phyloP scores from a whole-genome alignment of 2,329 filamentous ascomycete genomes.

The Sclerotinia trifoliorum region DNA sequence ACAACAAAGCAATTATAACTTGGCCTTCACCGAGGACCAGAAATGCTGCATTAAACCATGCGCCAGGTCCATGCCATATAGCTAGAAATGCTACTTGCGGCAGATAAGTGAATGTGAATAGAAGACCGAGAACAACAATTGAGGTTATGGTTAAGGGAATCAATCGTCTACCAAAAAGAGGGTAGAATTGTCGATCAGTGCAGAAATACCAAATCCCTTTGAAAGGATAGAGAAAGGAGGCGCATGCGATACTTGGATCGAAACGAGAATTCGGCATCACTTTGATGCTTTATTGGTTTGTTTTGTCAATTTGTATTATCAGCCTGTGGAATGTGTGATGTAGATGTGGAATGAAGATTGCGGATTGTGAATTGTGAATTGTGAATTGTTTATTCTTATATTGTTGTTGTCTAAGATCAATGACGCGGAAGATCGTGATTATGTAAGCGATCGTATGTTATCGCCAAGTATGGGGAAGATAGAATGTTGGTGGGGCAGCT shows the following conservation, averaged over 20 bases:
- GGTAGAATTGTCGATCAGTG: conserved; percentile 75
- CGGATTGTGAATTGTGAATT: background rate
- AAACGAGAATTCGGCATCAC: conserved; percentile 18
- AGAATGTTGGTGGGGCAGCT: conserved; percentile 8
- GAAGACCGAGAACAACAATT: conserved; percentile 74
- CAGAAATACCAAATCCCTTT: conserved; percentile 81
- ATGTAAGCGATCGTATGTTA: background rate
- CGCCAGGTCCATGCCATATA: conserved; percentile 81
- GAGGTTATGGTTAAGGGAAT: conserved; percentile 81
- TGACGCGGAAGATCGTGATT: background rate
- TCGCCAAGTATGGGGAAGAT: conserved; percentile 7
- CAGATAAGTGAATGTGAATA: conserved; percentile 85
- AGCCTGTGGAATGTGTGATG: background rate
- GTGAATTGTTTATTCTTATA: background rate
- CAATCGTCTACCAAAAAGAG: conserved; percentile 73
- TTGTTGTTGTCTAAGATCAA: background rate
- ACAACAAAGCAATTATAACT: conserved; percentile 48
- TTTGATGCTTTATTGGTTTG: background rate
- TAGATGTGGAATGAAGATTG: background rate
- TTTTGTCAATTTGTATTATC: background rate
- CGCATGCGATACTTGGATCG: conserved; percentile 19
- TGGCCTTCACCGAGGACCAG: conserved; percentile 75
- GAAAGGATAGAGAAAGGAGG: conserved; percentile 51
- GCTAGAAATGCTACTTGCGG: conserved; percentile 87
- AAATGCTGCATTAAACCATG: conserved; percentile 87